These are phyloP conservation scores for Ophiostoma piceae DNA, from an alignment of 2,329 filamentous ascomycete species.

Conservation along the genomic window DNA sequence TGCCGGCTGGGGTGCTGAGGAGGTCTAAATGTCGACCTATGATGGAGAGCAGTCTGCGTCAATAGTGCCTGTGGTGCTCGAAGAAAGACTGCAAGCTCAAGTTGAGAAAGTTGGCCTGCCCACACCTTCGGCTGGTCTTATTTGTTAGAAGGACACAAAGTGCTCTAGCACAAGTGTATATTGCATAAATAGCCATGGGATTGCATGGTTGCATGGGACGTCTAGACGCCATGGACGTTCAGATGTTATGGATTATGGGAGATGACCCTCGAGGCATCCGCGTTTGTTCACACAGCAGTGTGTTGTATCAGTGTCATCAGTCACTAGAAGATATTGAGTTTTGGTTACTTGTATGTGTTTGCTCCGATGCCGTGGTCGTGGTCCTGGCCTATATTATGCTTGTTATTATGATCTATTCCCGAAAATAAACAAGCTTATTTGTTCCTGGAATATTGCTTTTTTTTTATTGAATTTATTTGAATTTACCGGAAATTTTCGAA, in stretches of 20 bases:
- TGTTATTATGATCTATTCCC: neutral
- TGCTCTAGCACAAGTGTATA: neutral
- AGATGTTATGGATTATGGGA: neutral
- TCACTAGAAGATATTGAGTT: neutral
- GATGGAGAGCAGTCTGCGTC: neutral
- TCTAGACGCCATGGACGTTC: neutral
- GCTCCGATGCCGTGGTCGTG: neutral
- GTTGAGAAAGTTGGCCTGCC: too few relatives aligned
- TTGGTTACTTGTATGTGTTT: neutral
- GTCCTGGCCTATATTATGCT: neutral
- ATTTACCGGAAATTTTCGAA: too few relatives aligned
- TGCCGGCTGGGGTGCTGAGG: constrained; percentile 70
- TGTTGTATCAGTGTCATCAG: neutral
- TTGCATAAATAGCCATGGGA: constrained; percentile 1
- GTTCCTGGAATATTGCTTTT: too few relatives aligned
- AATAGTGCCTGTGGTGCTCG: too few relatives aligned
- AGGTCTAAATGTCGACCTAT: constrained; percentile 60
- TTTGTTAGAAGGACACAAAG: neutral
- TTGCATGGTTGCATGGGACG: neutral
- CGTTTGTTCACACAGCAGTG: neutral
- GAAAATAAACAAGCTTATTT: too few relatives aligned
- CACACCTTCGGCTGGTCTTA: neutral
- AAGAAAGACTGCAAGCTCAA: too few relatives aligned
- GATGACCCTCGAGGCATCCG: neutral
- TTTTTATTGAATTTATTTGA: too few relatives aligned